Percentiles rank a stretch among this genome's conserved stretches.
Conservation (phyloP, 345 rosid species). For the Orychophragmus violaceus region DNA sequence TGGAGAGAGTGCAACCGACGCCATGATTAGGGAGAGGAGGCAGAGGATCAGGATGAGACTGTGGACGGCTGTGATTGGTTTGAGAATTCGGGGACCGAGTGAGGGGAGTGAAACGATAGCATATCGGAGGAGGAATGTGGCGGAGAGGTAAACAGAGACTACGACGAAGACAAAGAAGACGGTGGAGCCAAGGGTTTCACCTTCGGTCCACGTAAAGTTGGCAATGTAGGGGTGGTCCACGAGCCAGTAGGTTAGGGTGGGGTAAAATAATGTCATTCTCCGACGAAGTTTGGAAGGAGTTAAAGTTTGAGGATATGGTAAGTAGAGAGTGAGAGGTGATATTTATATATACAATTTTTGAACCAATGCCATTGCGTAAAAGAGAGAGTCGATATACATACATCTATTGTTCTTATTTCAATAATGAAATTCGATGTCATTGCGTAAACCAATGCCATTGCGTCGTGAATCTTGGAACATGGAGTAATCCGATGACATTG, state of each 20-base stretch:
- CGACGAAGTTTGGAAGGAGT: background rate
- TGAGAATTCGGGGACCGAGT: conserved; percentile 38
- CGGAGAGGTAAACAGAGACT: conserved; percentile 44
- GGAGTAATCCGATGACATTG: conserved; percentile 13
- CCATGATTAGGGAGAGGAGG: conserved; percentile 62
- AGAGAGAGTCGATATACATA: background rate
- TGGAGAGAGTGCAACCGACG: conserved; percentile 63
- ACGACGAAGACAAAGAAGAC: conserved; percentile 39
- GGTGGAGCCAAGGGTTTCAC: conserved; percentile 56
- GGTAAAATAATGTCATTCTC: background rate
- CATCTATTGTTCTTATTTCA: too few relatives aligned
- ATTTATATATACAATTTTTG: background rate
- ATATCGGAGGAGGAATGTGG: conserved; percentile 43
- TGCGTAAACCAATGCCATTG: background rate
- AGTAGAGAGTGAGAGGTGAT: background rate
- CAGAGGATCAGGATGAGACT: conserved; percentile 56
- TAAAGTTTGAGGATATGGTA: background rate
- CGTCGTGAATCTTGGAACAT: background rate
- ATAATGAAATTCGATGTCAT: background rate
- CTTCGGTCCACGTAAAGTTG: conserved; percentile 49
- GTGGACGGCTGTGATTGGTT: conserved; percentile 75
- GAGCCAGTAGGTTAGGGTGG: conserved; percentile 39
- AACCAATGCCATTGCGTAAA: background rate
- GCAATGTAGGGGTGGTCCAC: conserved; percentile 53
- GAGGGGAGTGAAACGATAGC: conserved; percentile 20